These are phyloP conservation scores for Ophiostoma sp. DNA, from an alignment of 2,329 filamentous ascomycete species.

Conservation along the genomic window DNA sequence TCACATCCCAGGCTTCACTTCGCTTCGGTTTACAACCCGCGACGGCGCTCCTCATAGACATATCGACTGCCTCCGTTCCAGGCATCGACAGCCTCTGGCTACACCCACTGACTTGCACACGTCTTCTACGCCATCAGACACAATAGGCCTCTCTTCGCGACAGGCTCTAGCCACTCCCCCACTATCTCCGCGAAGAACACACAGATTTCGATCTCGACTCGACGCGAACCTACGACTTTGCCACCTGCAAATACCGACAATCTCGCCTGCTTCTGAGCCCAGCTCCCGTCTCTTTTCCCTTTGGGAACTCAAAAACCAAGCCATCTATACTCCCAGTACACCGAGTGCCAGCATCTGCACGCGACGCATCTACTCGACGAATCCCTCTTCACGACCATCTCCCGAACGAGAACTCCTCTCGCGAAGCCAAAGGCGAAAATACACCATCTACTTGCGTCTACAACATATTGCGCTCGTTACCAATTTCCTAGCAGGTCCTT, in stretches of 20 bases:
- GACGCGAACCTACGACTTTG: not conserved
- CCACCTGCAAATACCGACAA: not conserved
- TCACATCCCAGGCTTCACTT: not conserved
- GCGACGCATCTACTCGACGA: not conserved
- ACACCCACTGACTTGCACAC: not conserved
- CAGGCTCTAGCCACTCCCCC: not conserved
- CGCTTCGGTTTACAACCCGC: not conserved
- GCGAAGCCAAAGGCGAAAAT: not conserved
- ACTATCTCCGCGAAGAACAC: not conserved
- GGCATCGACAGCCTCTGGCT: not conserved
- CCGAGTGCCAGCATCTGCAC: not conserved
- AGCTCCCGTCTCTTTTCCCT: not conserved
- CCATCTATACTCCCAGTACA: not conserved
- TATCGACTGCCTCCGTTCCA: not conserved
- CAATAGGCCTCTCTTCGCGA: not conserved
- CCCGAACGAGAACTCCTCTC: not conserved
- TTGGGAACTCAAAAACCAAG: not conserved
- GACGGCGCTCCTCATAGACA: not conserved
- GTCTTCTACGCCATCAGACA: not conserved
- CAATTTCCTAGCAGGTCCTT: slow-evolving; percentile 7
- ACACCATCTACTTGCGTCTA: not conserved
- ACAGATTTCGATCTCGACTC: not conserved
- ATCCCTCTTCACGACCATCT: not conserved
- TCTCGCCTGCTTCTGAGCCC: not conserved
- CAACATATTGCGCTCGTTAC: not conserved